A percentile compares a stretch with the other conserved stretches of the same genome.
phyloP scores from a whole-genome alignment of 495 filamentous ascomycete species.

The Aspergillus funiculosus region DNA sequence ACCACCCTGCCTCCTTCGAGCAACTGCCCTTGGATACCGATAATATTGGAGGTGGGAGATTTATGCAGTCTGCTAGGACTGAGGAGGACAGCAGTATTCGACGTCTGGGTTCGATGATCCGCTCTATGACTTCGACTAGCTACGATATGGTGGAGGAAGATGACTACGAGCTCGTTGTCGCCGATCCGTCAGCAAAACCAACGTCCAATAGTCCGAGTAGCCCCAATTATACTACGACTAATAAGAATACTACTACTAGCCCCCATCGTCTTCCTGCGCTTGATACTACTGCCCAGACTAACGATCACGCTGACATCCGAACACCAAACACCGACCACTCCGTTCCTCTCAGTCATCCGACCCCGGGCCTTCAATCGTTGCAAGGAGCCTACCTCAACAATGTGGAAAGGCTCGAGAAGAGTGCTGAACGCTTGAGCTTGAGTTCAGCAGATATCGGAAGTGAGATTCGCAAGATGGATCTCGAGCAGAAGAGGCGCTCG shows the following conservation, averaged over 20 bases:
- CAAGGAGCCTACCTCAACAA: slow-evolving; percentile 71
- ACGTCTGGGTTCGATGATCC: slow-evolving; percentile 36
- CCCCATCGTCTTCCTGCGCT: slow-evolving; percentile 30
- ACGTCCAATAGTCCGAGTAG: slow-evolving; percentile 22
- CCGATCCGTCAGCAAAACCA: slow-evolving; percentile 27
- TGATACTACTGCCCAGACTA: slow-evolving; percentile 27
- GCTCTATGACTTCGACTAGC: slow-evolving; percentile 37
- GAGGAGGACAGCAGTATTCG: slow-evolving; percentile 23
- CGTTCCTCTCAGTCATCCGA: slow-evolving; percentile 64
- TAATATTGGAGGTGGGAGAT: slow-evolving; percentile 21
- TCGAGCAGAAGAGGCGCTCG: slow-evolving; percentile 61
- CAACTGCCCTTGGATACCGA: slow-evolving; percentile 27
- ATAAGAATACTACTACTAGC: no score
- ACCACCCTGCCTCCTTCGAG: slow-evolving; percentile 21
- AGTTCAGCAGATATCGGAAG: slow-evolving; percentile 72
- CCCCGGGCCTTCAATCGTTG: slow-evolving; percentile 65
- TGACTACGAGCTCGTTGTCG: slow-evolving; percentile 35
- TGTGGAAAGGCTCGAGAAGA: slow-evolving; percentile 75
- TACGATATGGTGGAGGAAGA: slow-evolving; percentile 46
- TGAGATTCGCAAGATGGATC: slow-evolving; percentile 73
- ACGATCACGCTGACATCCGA: slow-evolving; percentile 39
- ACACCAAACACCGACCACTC: slow-evolving; percentile 55
- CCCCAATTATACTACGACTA: no score
- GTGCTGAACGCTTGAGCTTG: slow-evolving; percentile 73
- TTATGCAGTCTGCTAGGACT: slow-evolving; percentile 24